phyloP scores from a whole-genome alignment of 2,329 filamentous ascomycete species.

The Cladosporium austrohemisphaericum region DNA sequence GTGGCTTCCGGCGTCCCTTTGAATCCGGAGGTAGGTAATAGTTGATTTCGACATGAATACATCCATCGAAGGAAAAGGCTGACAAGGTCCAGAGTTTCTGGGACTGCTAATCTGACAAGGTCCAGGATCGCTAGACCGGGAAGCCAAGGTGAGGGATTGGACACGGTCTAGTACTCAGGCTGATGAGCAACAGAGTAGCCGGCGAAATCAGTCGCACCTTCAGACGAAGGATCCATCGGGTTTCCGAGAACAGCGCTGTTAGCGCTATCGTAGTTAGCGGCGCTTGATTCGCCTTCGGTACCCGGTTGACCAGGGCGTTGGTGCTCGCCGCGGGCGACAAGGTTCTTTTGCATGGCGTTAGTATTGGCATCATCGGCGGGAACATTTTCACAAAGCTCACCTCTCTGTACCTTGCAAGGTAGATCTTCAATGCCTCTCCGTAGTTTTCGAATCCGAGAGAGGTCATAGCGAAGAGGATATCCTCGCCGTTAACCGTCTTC shows the following conservation, averaged over 20 bases:
- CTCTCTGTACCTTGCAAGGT: slow-evolving; percentile 95
- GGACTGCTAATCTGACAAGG: too few relatives aligned
- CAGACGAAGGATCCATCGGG: slow-evolving; percentile 41
- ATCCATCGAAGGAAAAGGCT: slow-evolving; percentile 1
- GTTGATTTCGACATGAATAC: slow-evolving; percentile 4
- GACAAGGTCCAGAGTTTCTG: background rate
- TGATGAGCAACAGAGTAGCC: slow-evolving; percentile 13
- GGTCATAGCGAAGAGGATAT: slow-evolving; percentile 98
- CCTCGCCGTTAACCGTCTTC: slow-evolving; percentile 98
- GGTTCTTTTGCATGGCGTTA: slow-evolving; percentile 57
- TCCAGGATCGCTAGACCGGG: too few relatives aligned
- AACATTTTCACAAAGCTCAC: slow-evolving; percentile 53
- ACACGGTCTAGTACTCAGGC: slow-evolving; percentile 9
- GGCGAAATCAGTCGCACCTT: slow-evolving; percentile 38
- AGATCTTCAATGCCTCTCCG: slow-evolving; percentile 95
- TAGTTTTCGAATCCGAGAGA: slow-evolving; percentile 99
- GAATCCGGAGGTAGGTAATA: background rate
- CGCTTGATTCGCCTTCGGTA: slow-evolving; percentile 22
- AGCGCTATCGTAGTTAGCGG: slow-evolving; percentile 34
- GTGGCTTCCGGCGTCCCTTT: too few relatives aligned
- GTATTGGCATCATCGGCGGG: background rate
- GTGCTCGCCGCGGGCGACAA: slow-evolving; percentile 69
- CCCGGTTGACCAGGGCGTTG: slow-evolving; percentile 49
- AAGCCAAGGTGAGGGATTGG: background rate
- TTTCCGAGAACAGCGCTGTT: slow-evolving; percentile 43